Evolutionary conservation across 2,329 filamentous ascomycete genomes (phyloP), one percentile per base, ranked within the genome.

Genomic region (Fusarium sp.): DNA sequence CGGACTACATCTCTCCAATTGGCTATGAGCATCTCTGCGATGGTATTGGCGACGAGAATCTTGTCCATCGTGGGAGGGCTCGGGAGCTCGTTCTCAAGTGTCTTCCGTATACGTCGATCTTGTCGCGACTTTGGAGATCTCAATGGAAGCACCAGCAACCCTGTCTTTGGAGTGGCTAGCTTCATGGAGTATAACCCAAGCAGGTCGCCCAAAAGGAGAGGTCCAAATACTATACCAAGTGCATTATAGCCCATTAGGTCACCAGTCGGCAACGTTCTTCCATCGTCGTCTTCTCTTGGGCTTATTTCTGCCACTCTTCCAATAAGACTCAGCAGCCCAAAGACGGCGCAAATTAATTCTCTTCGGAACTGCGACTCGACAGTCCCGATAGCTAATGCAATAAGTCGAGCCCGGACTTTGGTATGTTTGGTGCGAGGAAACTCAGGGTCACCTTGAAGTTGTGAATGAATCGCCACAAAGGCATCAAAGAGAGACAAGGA

Each of bases 301-400:
- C 84, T 79, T 34, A 81, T 83, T 74, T 91, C 87, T 4, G 89
- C 87, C 7, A 84, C 80, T 27, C 86, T 81, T 4, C 89, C 90
- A 59, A 92, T 84, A 40, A 90, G 81, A 55, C 86, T 88, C 14
- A 92, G 80, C 15, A 92, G 81, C 1, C 90, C 90, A 75, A 92
- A 90, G 0, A 92, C 89, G 8, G 89, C 87, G 66, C 88, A 91
- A 45, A 92, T 89, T 6, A 92, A 80, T 49, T 91, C 88, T 25
- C 89, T 83, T 44, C 88, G 85, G 64, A 87, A 88, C 56, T 85
- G 85, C 1, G 89, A 91, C 58, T 83, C 81, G n/a, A 91, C 79
- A 1, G 87, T 87, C 2, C 84, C 83, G 44, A 92, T 84, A 10
- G 89, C 89, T 34, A 92, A 79, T 3, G 90, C 89, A 66, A 92